Conservation (phyloP, 129 eudicot species). For the Dittrichia graveolens region DNA sequence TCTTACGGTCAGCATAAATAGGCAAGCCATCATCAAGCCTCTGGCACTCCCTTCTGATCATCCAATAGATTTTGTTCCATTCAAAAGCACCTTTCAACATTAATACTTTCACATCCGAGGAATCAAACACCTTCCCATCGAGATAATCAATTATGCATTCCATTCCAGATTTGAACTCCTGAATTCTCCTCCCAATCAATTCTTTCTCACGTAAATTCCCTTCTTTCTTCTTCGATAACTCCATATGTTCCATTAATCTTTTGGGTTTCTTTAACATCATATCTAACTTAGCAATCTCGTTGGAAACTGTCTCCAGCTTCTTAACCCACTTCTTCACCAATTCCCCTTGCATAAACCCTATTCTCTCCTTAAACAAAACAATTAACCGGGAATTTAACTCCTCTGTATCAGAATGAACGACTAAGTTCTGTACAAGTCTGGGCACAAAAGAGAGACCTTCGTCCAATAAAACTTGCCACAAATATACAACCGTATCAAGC, state of each 20-base stretch:
- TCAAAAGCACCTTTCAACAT: slow-evolving; percentile 39
- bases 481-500: slow-evolving; percentile 40
- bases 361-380: slow-evolving; percentile 40
- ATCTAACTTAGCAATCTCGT: slow-evolving; percentile 39
- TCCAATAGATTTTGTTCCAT: slow-evolving; percentile 56
- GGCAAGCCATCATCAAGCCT: slow-evolving; percentile 83
- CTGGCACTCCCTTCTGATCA: slow-evolving; percentile 74
- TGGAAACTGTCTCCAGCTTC: slow-evolving; percentile 29
- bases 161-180: slow-evolving; percentile 60
- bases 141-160: slow-evolving; percentile 50
- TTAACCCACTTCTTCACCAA: slow-evolving; percentile 44
- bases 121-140: slow-evolving; percentile 38
- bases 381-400: slow-evolving; percentile 56
- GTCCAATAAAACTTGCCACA: slow-evolving; percentile 52
- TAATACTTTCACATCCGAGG: slow-evolving; percentile 40
- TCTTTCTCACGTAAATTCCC: slow-evolving; percentile 45
- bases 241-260: slow-evolving; percentile 2
- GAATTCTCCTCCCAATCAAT: slow-evolving; percentile 41
- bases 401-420: slow-evolving; percentile 57
- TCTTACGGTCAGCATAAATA: slow-evolving; percentile 61
- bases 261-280: slow-evolving; percentile 21
- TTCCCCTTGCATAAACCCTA: slow-evolving; percentile 49
- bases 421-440: slow-evolving; percentile 35
- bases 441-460: slow-evolving; percentile 40
- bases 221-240: slow-evolving; percentile 36